Evolutionary conservation across 495 filamentous ascomycete genomes (phyloP), one percentile per base, ranked within the genome.

Genomic region (Penicillium desertorum): DNA sequence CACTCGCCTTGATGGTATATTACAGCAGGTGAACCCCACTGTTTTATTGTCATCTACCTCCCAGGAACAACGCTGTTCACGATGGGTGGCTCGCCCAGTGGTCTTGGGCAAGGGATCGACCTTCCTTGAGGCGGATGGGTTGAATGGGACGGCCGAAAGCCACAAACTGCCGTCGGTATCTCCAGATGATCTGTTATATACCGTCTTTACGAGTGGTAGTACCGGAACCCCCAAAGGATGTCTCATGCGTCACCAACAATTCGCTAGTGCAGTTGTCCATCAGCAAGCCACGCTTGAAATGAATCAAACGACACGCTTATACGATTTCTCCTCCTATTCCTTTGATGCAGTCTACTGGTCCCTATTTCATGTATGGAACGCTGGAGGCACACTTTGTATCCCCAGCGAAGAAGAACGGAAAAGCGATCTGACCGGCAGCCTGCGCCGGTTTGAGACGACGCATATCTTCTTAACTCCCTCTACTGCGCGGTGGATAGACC

Each of bases 341-440:
- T 43, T 43, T 19, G 41, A 43, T 22, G 41, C 41, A 43, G 41
- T 43, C n/a, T 43, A 43, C 19, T 43, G 41, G 41, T 43, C 6
- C 41, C 17, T 43, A 6, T 43, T 22, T 22, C 41, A 43, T 7
- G 41, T 43, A 19, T 43, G 41, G 41, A 19, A 19, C 19, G n/a
- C 41, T 11, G 41, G 41, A 22, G 41, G 41, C 17, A 43, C 41
- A 0, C 9, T 43, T 22, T 43, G 41, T 19, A 43, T 43, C 8
- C 41, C 41, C 41, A 43, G 41, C 19, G 41, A 43, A 8, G 41
- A 43, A 43, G 41, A 43, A 43, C 41, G 41, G n/a, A 43, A 43
- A 19, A 43, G n/a, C 19, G 41, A 43, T 10, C 41, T 43, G 41
- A 43, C 41, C 8, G 41, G 22, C 17, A 43, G 41, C 41, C 8